Evolutionary conservation across 2,329 filamentous ascomycete species (phyloP), one percentile per base, ranked within the genome.

Genomic region (Akanthomyces muscarius): DNA sequence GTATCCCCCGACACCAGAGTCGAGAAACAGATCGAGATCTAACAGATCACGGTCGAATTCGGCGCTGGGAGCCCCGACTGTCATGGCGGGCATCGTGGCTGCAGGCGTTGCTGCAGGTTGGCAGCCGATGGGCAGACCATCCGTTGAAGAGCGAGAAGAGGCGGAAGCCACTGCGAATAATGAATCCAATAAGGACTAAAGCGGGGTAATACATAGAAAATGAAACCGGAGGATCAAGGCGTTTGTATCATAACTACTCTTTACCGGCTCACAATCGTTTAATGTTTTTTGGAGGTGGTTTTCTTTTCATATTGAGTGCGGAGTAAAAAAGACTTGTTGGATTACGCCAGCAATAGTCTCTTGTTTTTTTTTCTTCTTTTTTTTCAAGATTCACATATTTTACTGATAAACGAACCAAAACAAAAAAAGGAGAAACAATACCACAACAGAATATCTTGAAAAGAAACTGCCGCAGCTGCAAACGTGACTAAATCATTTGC

Each of bases 21-120:
- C 85, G 62, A 80, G 89, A 56, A 84, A 81, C 62, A 84, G 89
- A 58, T 90, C 89, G 57, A 81, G 87, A 67, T 90, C 88, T 50
- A 89, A 80, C 69, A 80, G 87, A 65, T 87, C 86, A 62, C 78
- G 87, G 63, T 85, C 83, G 47, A 88, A 88, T 73, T 92, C 89
- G 33, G 89, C 89, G 1, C 81, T 93, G 13, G 89, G 87, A 13
- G 88, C 89, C 2, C 87, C 89, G 1, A 87, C 88, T 8, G 89
- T 92, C 65, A 92, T 92, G 90, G 89, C 90, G n/a, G 90, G 90
- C 65, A 88, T 93, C 63, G 86, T 93, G 56, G 90, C 89, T 10
- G 90, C 89, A 50, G 89, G 88, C 70, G 85, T 93, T 41, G 89
- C 86, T 41, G 89, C 87, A 16, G 89, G 88, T 36, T 93, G 89